phyloP scores from a whole-genome alignment of 2,329 filamentous ascomycete species.

The Botrytis sinoallii region DNA sequence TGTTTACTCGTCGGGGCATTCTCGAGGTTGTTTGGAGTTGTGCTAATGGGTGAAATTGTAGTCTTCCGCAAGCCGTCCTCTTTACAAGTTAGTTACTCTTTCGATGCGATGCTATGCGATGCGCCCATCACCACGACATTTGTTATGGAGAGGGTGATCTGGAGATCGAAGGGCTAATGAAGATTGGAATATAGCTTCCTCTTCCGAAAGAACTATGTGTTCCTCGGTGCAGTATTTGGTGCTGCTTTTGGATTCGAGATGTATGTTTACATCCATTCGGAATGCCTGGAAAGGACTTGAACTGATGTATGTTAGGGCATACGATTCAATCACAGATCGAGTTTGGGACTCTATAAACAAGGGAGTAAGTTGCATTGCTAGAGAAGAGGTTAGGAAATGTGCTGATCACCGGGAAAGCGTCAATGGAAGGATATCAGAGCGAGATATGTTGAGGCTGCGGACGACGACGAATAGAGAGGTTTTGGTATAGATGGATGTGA shows the following conservation, averaged over 20 bases:
- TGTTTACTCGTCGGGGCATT: background rate
- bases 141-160: background rate
- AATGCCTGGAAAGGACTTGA: background rate
- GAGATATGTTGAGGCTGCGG: conserved; percentile 72
- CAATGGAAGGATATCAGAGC: conserved; percentile 99
- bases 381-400: conserved; percentile 13
- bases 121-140: background rate
- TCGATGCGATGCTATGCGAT: conserved; percentile 11
- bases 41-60: conserved; percentile 7
- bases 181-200: conserved; percentile 57
- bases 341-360: conserved; percentile 90
- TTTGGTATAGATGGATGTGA: background rate
- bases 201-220: conserved; percentile 83
- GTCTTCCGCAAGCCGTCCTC: conserved; percentile 27
- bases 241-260: conserved; percentile 90
- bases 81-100: conserved; percentile 37
- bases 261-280: conserved; percentile 53
- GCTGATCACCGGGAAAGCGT: conserved; percentile 58
- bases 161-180: conserved; percentile 22
- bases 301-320: conserved; percentile 57
- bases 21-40: background rate
- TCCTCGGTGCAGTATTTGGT: conserved; percentile 82
- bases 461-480: conserved; percentile 54
- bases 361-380: conserved; percentile 65
- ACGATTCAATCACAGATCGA: conserved; percentile 76